A percentile compares a stretch with the other conserved stretches of the same genome.
These are phyloP conservation scores for Haplographium delicatum DNA, from an alignment of 495 filamentous ascomycete genomes.

Conservation along the genomic window DNA sequence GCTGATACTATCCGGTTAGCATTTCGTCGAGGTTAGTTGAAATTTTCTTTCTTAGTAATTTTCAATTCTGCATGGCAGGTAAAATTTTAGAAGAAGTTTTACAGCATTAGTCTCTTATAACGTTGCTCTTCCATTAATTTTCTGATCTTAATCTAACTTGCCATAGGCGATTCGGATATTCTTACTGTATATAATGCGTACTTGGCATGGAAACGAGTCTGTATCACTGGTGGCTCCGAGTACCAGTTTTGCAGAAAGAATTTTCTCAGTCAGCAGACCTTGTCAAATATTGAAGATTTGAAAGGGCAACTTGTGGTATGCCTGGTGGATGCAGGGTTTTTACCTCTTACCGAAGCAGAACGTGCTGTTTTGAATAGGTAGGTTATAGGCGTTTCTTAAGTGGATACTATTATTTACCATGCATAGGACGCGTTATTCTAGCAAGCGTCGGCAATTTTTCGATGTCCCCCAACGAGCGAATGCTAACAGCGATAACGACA, in stretches of 20 bases:
- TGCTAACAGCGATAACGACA: constrained; percentile 69
- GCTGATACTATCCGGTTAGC: constrained; percentile 69
- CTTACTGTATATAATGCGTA: constrained; percentile 93
- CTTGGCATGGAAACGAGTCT: constrained; percentile 75
- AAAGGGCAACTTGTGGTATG: constrained; percentile 83
- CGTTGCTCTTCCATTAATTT: neutral
- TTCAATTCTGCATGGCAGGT: constrained; percentile 17
- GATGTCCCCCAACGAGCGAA: constrained; percentile 68
- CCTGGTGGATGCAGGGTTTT: constrained; percentile 74
- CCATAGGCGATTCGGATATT: constrained; percentile 76
- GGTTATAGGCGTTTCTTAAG: too few species aligned
- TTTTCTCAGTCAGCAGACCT: constrained; percentile 75
- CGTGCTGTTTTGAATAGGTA: constrained; percentile 56
- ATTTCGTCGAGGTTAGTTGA: constrained; percentile 56
- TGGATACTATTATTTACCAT: too few species aligned
- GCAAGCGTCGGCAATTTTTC: constrained; percentile 66
- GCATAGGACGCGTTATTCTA: constrained; percentile 31
- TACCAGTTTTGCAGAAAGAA: constrained; percentile 88
- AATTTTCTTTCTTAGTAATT: neutral
- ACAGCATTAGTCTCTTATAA: too few species aligned
- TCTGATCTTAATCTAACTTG: constrained; percentile 5
- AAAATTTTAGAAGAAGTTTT: neutral
- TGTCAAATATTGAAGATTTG: constrained; percentile 87
- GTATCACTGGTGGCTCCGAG: constrained; percentile 55
- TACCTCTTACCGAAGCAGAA: constrained; percentile 66